Evolutionary conservation across 2,329 filamentous ascomycete species (phyloP), one percentile per base, ranked within the genome.

Genomic region (Cytospora mali): DNA sequence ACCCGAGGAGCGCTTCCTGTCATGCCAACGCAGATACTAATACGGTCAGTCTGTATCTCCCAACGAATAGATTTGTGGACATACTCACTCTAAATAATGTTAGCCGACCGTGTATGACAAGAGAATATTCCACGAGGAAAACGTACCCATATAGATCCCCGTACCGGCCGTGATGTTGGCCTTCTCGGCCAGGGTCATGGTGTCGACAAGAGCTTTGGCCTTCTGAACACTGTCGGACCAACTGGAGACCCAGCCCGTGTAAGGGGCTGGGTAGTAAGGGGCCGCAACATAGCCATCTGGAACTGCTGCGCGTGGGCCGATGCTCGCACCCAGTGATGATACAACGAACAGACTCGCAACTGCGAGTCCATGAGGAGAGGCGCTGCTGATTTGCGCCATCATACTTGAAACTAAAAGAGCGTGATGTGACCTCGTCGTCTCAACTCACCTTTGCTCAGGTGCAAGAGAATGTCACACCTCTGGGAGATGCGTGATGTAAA

Each of bases 171-270:
- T 92, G 57, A 93, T 81, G 71, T 93, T 93, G 4, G 89, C 88
- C 76, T 93, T 94, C 73, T 93, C 91, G 2, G 89, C 90, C 61
- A 94, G 75, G 0, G 90, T 93, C 90, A 94, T 91, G 54, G 86
- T 83, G 58, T 85, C 84, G 18, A 94, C 90, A 16, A 93, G 74
- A 4, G 79, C 74, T 62, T 86, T 81, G 1, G 91, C 91, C 69
- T 90, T 92, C 58, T 77, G 77, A 71, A 93, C 94, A 68, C 89
- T 88, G 21, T 84, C 83, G 25, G 78, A 78, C 91, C 91, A 94
- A 62, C 84, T 83, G 6, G 82, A 75, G 0, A 82, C 76, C 87
- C 90, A 93, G 46, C 90, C 91, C 55, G 89, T 89, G 57, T 86
- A 83, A 0, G 89, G 90, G 10, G 89, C 79, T 23, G 90, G 90